Conservation (phyloP, 2,329 filamentous ascomycete species). For the Xylariales sp. region DNA sequence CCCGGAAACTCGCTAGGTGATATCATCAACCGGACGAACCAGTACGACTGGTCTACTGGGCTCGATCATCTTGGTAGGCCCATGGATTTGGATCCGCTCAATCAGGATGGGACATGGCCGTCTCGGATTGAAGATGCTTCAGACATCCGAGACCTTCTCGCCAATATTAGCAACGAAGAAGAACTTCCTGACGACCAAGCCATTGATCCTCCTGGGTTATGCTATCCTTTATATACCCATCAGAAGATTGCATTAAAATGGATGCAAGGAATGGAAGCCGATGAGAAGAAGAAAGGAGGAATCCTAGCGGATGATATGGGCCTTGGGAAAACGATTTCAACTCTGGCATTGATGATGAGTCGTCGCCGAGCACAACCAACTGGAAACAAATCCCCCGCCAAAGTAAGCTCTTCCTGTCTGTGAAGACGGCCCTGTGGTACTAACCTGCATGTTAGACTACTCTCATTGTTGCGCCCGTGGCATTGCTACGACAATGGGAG, state of each 20-base stretch:
- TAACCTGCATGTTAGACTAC: too few relatives aligned
- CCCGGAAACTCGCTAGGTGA: slow-evolving; percentile 19
- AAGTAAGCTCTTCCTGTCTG: too few relatives aligned
- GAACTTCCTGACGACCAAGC: slow-evolving; percentile 58
- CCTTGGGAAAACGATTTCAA: slow-evolving; percentile 79
- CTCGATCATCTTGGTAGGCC: slow-evolving; percentile 31
- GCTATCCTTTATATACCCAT: slow-evolving; percentile 69
- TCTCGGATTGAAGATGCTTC: slow-evolving; percentile 42
- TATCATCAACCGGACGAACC: slow-evolving; percentile 33
- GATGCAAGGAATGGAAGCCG: slow-evolving; percentile 71
- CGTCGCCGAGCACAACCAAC: slow-evolving; percentile 8
- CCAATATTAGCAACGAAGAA: slow-evolving; percentile 71
- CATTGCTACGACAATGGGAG: slow-evolving; percentile 23
- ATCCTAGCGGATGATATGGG: slow-evolving; percentile 83
- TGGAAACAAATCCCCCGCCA: too few relatives aligned
- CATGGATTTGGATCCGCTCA: slow-evolving; percentile 18
- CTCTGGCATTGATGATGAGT: slow-evolving; percentile 68
- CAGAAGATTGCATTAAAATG: slow-evolving; percentile 75
- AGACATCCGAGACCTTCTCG: slow-evolving; percentile 65
- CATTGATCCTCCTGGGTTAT: slow-evolving; percentile 65
- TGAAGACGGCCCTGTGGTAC: too few relatives aligned
- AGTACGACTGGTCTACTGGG: slow-evolving; percentile 30
- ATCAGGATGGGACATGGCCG: slow-evolving; percentile 28
- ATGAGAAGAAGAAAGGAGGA: slow-evolving; percentile 53
- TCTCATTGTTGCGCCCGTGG: slow-evolving; percentile 17